Evolutionary conservation across 352 stramenopile genomes (phyloP), one percentile per base, ranked within the genome.

Genomic region (Globisporangium spinosum): DNA sequence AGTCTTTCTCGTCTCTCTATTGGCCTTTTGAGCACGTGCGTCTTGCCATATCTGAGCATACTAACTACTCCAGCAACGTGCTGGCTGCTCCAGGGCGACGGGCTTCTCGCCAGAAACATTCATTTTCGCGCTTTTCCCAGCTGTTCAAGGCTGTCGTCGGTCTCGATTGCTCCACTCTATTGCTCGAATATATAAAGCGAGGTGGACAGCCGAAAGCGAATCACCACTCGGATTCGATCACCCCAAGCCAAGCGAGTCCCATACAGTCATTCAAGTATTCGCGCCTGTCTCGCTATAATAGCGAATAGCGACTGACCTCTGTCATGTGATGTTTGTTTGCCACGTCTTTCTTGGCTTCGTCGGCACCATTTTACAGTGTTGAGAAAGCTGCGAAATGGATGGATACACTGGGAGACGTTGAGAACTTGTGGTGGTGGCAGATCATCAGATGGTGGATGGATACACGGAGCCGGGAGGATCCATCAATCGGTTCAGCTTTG

Each of bases 401-500:
- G 40, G 40, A n/a, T 49, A 49, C 40, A 49, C 40, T 49, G 40
- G 35, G 35, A 17, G 35, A 17, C 34, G 9, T 17, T 17, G 12
- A 13, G 13, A 47, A 20, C 40, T n/a, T 47, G 40, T 15, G 17
- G 43, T 29, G 27, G 27, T 32, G 29, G 4, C 29, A 32, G 29
- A 32, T 32, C 29, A 32, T 32, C 43, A 51, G 43, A 22, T 51
- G 17, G 55, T 22, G 35, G 27, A 43, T 43, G 27, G 27, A 60
- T 43, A 43, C 55, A 60, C 17, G 2, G 17, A 23, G 8, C 3
- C 29, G 4, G 12, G 5, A n/a, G 54, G 54, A 59, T 59, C 54
- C 15, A 59, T 60, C 27, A 23, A 60, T 60, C 55, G 27, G 55
- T 60, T 60, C 55, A 60, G 55, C 55, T 59, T 59, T 59, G 54